Percentiles rank a stretch among this genome's conserved stretches.
These are phyloP conservation scores for Ambrosia trifida DNA, from an alignment of 129 eudicot genomes.

Conservation along the genomic window DNA sequence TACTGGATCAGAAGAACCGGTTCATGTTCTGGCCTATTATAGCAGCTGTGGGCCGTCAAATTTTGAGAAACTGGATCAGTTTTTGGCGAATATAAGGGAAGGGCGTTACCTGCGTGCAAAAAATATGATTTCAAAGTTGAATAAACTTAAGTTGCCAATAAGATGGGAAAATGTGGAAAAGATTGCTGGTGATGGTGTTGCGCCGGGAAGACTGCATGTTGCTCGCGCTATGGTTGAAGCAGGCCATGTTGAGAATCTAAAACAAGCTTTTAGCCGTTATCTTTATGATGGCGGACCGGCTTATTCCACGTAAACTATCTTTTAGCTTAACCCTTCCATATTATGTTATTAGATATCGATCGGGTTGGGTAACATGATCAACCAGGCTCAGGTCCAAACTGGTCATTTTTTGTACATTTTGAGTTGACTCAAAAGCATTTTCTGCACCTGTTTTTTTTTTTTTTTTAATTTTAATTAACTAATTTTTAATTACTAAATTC, in stretches of 20 bases:
- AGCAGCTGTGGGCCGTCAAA: slow-evolving; percentile 87
- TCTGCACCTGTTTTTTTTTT: neutral
- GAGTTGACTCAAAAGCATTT: neutral
- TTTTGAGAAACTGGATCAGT: slow-evolving; percentile 57
- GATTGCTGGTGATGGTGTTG: slow-evolving; percentile 92
- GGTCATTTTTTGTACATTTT: neutral
- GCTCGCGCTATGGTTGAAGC: slow-evolving; percentile 98
- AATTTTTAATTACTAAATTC: too few relatives aligned
- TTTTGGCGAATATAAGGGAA: slow-evolving; percentile 69
- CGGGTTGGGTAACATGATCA: neutral
- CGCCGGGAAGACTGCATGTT: slow-evolving; percentile 93
- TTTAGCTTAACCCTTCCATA: neutral
- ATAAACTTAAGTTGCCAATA: slow-evolving; percentile 72
- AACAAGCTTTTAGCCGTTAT: slow-evolving; percentile 85
- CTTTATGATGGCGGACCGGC: slow-evolving; percentile 98
- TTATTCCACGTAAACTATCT: slow-evolving; percentile 60
- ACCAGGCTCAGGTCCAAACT: neutral
- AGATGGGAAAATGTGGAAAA: slow-evolving; percentile 76
- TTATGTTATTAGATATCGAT: neutral
- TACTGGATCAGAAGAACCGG: slow-evolving; percentile 81
- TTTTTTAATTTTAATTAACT: neutral
- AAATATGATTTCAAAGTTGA: slow-evolving; percentile 76
- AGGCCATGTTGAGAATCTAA: slow-evolving; percentile 86
- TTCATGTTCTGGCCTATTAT: slow-evolving; percentile 91
- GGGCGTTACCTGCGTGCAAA: slow-evolving; percentile 89